Evolutionary conservation across 2,329 filamentous ascomycete species (phyloP), one percentile per base, ranked within the genome.

Genomic region (Sporothrix sp.): DNA sequence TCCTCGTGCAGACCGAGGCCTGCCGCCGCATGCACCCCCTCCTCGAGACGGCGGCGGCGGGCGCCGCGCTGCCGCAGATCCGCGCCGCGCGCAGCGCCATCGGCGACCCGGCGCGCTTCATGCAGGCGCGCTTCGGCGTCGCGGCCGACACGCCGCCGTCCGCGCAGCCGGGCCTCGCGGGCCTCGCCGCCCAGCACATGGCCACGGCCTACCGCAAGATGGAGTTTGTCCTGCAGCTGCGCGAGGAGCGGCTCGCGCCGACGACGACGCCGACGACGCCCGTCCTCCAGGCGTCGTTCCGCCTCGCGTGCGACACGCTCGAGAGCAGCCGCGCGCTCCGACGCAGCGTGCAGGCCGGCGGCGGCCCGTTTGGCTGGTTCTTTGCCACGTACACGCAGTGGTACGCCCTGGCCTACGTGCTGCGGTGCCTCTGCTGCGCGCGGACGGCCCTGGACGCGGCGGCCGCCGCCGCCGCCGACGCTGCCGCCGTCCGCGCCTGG

Each of bases 1-100:
- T 63, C 13, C 60, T 71, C 1, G 64, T 70, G 20, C 65, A 67
- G 8, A 64, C 62, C 42, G 63, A 65, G 14, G 23, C 35, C 18
- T 48, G 46, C 27, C 46, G 46, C 3, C 16, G 23, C 3, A 39
- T 48, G 16, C 36, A 48, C 18, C 46, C 46, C 4, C 14, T 49
- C 7, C 20, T 49, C 9, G 46, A 49, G n/a, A 49, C 16, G 1
- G 8, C 20, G 20, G 27, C 33, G 9, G 6, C 23, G 10, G 21
- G 23, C 23, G 39, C 28, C 13, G 14, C 39, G 4, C 39, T 42
- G 13, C 21, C 8, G 13, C 9, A 21, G 9, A 48, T 48, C 16
- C 36, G 36, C 1, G 46, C 13, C 7, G 18, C 18, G 16, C 46
- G 18, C 7, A 9, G 25, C 9, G 27, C 3, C 14, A 42, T 49